These are phyloP conservation scores for Nymphaea colorata DNA, from an alignment of 164 flowering plant species.

Conservation along the genomic window DNA sequence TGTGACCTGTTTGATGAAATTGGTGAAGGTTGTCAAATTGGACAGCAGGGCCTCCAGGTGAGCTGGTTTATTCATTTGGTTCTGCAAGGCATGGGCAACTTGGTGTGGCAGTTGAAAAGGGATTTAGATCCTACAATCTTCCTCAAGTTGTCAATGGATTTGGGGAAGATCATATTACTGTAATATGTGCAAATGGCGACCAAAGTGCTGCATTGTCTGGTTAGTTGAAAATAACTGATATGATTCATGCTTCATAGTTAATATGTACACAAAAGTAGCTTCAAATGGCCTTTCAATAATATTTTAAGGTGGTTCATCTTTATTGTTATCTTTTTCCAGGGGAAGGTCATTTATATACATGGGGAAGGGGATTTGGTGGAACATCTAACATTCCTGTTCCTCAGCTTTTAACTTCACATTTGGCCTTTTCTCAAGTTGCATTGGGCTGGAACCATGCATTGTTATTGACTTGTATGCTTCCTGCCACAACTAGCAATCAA, in stretches of 20 bases:
- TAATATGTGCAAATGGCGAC: slow-evolving; percentile 79
- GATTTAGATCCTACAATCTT: slow-evolving; percentile 23
- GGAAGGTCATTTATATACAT: slow-evolving; percentile 58
- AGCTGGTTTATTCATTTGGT: slow-evolving; percentile 67
- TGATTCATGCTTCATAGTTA: not conserved
- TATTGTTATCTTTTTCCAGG: slow-evolving; percentile 19
- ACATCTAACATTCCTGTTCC: slow-evolving; percentile 34
- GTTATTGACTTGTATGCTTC: slow-evolving; percentile 37
- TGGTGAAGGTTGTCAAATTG: not conserved
- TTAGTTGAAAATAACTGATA: slow-evolving; percentile 13
- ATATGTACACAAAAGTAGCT: not conserved
- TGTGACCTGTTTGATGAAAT: not conserved
- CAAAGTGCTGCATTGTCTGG: slow-evolving; percentile 85
- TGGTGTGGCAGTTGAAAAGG: slow-evolving; percentile 39
- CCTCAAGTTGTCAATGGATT: slow-evolving; percentile 46
- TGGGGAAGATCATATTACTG: slow-evolving; percentile 25
- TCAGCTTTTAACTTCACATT: slow-evolving; percentile 16
- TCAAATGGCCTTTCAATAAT: not conserved
- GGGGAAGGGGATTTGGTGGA: slow-evolving; percentile 78
- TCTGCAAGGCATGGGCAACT: slow-evolving; percentile 83
- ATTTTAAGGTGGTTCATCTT: slow-evolving; percentile 3
- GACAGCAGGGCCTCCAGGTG: slow-evolving; percentile 23
- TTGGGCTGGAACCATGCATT: slow-evolving; percentile 94
- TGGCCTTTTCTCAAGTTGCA: slow-evolving; percentile 33
- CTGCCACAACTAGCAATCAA: not conserved